Base-by-base conservation (phyloP, 768 basidiomycete genomes). In the Leccinum truebloodii region DNA sequence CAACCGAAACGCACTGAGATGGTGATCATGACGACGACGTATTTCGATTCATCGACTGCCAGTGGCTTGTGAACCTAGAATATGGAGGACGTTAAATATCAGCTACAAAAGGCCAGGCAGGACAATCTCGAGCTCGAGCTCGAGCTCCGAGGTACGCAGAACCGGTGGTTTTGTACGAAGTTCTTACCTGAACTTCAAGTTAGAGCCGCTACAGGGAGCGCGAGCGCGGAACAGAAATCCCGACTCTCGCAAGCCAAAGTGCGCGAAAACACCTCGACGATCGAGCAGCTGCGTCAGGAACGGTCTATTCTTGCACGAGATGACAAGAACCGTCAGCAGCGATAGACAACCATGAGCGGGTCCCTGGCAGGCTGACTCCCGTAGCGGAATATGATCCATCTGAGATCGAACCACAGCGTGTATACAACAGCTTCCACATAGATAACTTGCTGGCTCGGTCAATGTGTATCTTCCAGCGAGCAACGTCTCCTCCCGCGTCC, bases 111-210 rank as follows among this genome's bases (percentile, higher is more conserved):
- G 59, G 77, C 84, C 72, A 93, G 90, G 75, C 83, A 85, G 59
- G 87, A 91, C 66, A 93, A 88, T 63, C 80, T 84, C 22, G 83
- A 84, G n/a, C 78, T 94, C 30, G 91, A 93, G 71, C 79, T 77
- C 52, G 90, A 94, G 60, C 79, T 94, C 50, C 81, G 88, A 75
- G 80, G 90, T 89, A 69, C 28, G 82, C 35, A 67, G 30, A 22
- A n/a, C 41, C 3, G 16, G 26, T 18, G 18, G 37, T 13, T 13
- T 34, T 13, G 57, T 26, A 26, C 26, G 18, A 37, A 7, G 52
- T 48, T 2, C 10, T 18, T 50, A 13, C n/a, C 54, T 59, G 69
- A 56, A 39, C 30, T 28, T 28, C 26, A 28, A 28, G 26, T 30
- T 30, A 22, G 10, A 6, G 26, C 32, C 26, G 1, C 7, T 16